These are phyloP conservation scores for Ceratocystis lukuohia DNA, from an alignment of 2,329 filamentous ascomycete species.

Conservation along the genomic window DNA sequence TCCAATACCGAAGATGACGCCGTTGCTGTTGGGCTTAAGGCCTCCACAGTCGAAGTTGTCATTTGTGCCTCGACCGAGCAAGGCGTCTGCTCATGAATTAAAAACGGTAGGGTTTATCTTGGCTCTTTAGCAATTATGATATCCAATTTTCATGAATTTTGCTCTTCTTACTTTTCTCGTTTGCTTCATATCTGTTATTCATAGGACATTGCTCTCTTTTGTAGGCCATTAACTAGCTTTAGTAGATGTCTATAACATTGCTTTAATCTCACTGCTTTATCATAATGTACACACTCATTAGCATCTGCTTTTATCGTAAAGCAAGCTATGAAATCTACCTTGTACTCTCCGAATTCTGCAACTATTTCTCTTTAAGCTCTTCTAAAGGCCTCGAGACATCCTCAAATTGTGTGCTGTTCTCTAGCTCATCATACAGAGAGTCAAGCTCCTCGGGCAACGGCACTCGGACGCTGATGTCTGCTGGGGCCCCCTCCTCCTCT, in stretches of 20 bases:
- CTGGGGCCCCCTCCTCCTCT: background rate
- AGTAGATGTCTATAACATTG: background rate
- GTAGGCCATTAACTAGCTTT: background rate
- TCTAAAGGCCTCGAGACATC: slow-evolving; percentile 1
- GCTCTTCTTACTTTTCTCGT: background rate
- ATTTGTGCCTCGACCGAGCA: background rate
- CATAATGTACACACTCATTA: background rate
- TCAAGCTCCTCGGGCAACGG: slow-evolving; percentile 9
- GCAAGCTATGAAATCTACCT: background rate
- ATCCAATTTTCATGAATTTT: background rate
- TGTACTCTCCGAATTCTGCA: too few relatives aligned
- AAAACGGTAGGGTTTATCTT: background rate
- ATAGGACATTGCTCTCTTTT: background rate
- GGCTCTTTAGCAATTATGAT: background rate
- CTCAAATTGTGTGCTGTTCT: slow-evolving; percentile 1
- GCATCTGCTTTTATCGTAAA: background rate
- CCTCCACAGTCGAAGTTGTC: background rate
- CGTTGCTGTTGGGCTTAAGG: background rate
- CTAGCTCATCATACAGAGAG: slow-evolving; percentile 1
- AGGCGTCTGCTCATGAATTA: background rate
- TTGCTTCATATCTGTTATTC: background rate
- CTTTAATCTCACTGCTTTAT: background rate
- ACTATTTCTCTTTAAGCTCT: background rate
- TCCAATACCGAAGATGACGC: background rate
- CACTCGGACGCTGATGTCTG: background rate